Conservation (phyloP, 306 rosid genomes). For the Sindora glabra region DNA sequence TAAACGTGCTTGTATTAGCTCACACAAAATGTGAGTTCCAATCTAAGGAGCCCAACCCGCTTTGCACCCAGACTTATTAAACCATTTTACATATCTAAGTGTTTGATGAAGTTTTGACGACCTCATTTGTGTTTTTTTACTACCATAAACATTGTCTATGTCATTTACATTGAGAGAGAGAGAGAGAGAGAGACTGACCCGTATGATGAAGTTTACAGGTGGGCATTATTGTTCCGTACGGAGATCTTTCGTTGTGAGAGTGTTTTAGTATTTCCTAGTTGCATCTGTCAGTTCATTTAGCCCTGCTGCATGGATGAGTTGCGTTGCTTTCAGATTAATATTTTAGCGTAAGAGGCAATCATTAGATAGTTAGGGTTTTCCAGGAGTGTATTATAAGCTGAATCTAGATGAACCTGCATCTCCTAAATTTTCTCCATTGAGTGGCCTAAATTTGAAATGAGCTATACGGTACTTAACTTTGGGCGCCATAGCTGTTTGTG, state of each 20-base stretch:
- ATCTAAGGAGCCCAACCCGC: too few relatives aligned
- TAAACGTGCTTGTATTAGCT: too few relatives aligned
- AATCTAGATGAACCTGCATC: not conserved
- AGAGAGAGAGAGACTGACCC: constrained; percentile 96
- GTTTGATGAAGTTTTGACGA: constrained; percentile 99
- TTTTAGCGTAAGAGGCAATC: not conserved
- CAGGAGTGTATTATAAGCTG: not conserved
- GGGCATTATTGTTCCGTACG: constrained; percentile 12
- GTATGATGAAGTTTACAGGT: constrained; percentile 99
- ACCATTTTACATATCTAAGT: too few relatives aligned
- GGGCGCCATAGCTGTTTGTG: not conserved
- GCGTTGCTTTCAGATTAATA: constrained; percentile 4
- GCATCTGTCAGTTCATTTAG: constrained; percentile 2
- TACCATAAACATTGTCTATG: constrained; percentile 95
- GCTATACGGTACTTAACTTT: constrained; percentile 10
- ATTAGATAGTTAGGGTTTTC: not conserved
- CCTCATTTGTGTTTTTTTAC: constrained; percentile 95
- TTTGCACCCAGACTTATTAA: too few relatives aligned
- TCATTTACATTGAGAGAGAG: constrained; percentile 97
- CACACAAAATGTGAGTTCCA: too few relatives aligned
- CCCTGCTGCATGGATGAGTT: not conserved
- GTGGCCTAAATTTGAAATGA: not conserved
- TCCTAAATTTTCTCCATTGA: constrained; percentile 8
- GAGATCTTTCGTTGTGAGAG: not conserved
- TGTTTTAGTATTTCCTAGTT: not conserved